phyloP scores from a whole-genome alignment of 352 stramenopile genomes.

The Pythium brachiatum region DNA sequence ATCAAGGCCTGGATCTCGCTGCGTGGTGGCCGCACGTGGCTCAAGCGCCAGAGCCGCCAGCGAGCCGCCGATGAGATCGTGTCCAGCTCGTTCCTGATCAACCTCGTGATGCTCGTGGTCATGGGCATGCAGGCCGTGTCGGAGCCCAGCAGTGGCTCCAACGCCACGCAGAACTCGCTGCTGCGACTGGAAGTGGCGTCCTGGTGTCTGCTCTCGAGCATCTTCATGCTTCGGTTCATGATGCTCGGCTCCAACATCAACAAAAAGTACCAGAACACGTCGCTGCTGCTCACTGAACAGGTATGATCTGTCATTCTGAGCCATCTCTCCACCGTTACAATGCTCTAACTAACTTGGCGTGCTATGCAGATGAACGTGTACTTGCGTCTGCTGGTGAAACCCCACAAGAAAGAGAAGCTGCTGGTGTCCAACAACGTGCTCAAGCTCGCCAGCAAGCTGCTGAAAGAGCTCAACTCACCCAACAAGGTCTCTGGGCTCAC shows the following conservation, averaged over 20 bases:
- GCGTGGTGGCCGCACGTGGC: conserved; percentile 80
- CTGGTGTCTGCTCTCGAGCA: conserved; percentile 84
- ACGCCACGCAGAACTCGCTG: conserved; percentile 56
- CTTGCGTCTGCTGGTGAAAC: conserved; percentile 75
- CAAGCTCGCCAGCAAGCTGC: conserved; percentile 89
- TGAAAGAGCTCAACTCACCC: conserved; percentile 89
- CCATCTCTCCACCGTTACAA: neutral
- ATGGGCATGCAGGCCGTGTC: conserved; percentile 85
- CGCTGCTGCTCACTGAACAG: conserved; percentile 88
- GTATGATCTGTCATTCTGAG: conserved; percentile 23
- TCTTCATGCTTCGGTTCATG: conserved; percentile 91
- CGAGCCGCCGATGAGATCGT: conserved; percentile 87
- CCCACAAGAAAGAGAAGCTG: conserved; percentile 88
- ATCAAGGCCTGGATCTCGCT: conserved; percentile 91
- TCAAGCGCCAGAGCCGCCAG: conserved; percentile 84
- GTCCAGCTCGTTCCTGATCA: conserved; percentile 87
- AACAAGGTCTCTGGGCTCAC: conserved; percentile 90
- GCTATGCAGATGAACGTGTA: conserved; percentile 81
- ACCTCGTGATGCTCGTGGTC: conserved; percentile 78
- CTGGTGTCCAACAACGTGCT: conserved; percentile 90
- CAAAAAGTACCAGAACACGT: conserved; percentile 91
- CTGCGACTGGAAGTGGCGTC: conserved; percentile 84
- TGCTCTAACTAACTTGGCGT: conserved; percentile 2
- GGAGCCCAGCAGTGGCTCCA: conserved; percentile 39
- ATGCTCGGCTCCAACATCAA: conserved; percentile 91